Conservation (phyloP, 352 stramenopile genomes). For the Hyaloperonospora brassicae region DNA sequence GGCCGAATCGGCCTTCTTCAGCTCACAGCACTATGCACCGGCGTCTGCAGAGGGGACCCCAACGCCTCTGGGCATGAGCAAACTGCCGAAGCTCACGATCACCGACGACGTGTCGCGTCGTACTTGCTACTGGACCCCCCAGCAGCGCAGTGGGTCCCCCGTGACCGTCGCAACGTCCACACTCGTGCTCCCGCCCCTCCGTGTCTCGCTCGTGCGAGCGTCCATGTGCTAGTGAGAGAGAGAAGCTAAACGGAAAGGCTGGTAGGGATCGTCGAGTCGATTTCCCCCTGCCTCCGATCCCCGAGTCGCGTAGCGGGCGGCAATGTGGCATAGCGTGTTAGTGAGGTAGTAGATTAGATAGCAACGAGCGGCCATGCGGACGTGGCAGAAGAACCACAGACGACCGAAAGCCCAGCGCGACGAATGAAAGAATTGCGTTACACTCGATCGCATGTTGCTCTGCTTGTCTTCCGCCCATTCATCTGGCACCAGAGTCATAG, state of each 20-base stretch:
- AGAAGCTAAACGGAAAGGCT: no score
- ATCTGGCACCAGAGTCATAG: no score
- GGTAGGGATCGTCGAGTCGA: not conserved
- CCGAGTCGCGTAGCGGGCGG: constrained; percentile 11
- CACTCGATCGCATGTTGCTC: not conserved
- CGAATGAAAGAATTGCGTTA: constrained; percentile 11
- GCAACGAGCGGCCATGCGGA: constrained; percentile 4
- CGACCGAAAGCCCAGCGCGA: constrained; percentile 4
- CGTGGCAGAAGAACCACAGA: no score
- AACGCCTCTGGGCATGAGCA: constrained; percentile 16
- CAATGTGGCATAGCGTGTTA: constrained; percentile 17
- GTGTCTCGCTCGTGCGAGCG: constrained; percentile 34
- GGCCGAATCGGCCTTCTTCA: constrained; percentile 14
- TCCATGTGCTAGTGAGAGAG: constrained; percentile 28
- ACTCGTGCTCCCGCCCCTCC: constrained; percentile 33
- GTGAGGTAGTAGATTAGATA: constrained; percentile 18
- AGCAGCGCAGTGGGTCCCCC: constrained; percentile 19
- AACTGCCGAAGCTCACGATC: constrained; percentile 27
- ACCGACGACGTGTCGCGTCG: constrained; percentile 20
- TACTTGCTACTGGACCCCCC: constrained; percentile 13
- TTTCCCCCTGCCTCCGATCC: no score
- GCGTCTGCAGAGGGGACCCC: constrained; percentile 10
- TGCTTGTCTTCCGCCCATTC: no score
- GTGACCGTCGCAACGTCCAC: constrained; percentile 26
- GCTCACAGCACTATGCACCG: constrained; percentile 3